These are phyloP conservation scores for Mucor piriformis DNA, from an alignment of 371 early-diverging fungal genomes.

Conservation along the genomic window DNA sequence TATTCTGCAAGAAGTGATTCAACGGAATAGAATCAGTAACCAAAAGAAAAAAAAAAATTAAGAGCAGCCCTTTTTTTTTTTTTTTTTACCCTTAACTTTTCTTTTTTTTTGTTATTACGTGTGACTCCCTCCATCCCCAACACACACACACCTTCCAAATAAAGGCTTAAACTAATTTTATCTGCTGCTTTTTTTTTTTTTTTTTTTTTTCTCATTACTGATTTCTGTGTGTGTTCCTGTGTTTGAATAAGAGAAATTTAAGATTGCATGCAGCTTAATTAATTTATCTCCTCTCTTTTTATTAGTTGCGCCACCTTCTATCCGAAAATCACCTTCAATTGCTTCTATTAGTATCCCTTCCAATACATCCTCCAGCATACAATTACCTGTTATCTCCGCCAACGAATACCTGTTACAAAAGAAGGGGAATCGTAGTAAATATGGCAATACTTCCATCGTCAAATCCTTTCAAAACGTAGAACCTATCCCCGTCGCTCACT, in stretches of 20 bases:
- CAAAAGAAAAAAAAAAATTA: constrained; percentile 1
- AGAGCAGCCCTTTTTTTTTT: constrained; percentile 5
- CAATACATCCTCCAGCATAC: constrained; percentile 13
- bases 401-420: neutral
- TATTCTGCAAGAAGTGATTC: constrained; percentile 27
- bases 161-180: constrained; percentile 1
- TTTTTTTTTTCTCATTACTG: neutral
- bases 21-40: constrained; percentile 31
- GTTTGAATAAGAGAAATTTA: neutral
- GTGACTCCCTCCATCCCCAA: neutral
- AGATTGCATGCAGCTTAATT: neutral
- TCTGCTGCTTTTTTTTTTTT: constrained; percentile 2
- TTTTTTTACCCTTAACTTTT: constrained; percentile 4
- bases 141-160: constrained; percentile 5
- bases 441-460: constrained; percentile 31
- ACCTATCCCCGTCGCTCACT: constrained; percentile 24
- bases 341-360: constrained; percentile 21
- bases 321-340: constrained; percentile 28
- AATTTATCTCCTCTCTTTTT: neutral
- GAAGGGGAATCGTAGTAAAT: constrained; percentile 17
- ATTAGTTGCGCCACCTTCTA: neutral
- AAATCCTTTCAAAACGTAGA: constrained; percentile 34
- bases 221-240: constrained; percentile 2
- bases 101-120: neutral
- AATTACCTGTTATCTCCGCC: neutral